Conservation (phyloP, 805 yeast genomes). For the Kluyveromyces dobzhanskii region DNA sequence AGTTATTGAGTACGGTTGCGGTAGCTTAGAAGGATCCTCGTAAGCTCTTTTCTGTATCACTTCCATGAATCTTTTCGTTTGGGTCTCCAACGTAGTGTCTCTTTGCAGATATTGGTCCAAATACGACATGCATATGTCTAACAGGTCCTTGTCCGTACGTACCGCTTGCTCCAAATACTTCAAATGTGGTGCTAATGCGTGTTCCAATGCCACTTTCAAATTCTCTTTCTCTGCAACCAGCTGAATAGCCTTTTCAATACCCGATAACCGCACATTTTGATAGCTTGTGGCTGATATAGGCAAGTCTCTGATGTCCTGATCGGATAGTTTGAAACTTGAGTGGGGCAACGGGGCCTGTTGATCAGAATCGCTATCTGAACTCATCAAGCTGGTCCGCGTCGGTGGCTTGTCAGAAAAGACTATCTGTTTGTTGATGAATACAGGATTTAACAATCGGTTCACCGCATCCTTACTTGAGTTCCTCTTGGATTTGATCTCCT, state of each 20-base stretch:
- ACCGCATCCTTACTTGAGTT: not conserved
- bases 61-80: slow-evolving; percentile 12
- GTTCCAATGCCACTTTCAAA: slow-evolving; percentile 16
- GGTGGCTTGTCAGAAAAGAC: slow-evolving; percentile 2
- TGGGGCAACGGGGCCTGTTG: not conserved
- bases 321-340: not conserved
- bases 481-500: not conserved
- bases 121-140: slow-evolving; percentile 10
- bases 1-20: slow-evolving; percentile 22
- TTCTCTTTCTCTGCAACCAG: slow-evolving; percentile 17
- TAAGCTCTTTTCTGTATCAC: slow-evolving; percentile 10
- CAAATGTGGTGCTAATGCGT: slow-evolving; percentile 17
- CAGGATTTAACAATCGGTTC: slow-evolving; percentile 1
- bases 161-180: slow-evolving; percentile 7
- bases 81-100: slow-evolving; percentile 10
- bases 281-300: not conserved
- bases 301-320: slow-evolving; percentile 1
- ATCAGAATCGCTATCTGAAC: not conserved
- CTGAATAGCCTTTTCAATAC: slow-evolving; percentile 29
- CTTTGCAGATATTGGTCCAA: slow-evolving; percentile 10
- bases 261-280: slow-evolving; percentile 81
- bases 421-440: slow-evolving; percentile 1
- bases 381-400: not conserved
- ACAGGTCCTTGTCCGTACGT: slow-evolving; percentile 20
- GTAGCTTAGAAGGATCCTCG: slow-evolving; percentile 10